Evolutionary conservation across 208 protist genomes (phyloP).

Genomic region (Trypanosoma platydactyli): DNA sequence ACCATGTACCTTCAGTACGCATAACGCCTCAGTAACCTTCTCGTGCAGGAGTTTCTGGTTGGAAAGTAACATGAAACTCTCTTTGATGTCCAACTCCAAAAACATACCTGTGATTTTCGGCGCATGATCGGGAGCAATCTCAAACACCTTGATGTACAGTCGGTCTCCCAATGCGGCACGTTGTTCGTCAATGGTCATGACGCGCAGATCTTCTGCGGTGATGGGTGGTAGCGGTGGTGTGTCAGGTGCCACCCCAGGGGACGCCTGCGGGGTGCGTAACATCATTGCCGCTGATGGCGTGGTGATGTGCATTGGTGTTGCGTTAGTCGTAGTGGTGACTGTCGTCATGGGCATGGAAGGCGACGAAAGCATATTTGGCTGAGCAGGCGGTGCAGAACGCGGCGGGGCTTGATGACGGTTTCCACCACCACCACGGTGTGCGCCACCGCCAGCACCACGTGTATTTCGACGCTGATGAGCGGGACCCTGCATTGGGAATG

Average conservation of each 20-base stretch:
- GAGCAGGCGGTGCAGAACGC: slow-evolving; percentile 21
- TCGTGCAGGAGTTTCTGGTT: slow-evolving; percentile 66
- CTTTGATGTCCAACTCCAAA: slow-evolving; percentile 76
- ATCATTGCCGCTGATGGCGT: too few species aligned
- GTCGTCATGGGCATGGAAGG: slow-evolving; percentile 32
- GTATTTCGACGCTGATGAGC: slow-evolving; percentile 32
- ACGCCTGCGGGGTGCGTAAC: slow-evolving; percentile 55
- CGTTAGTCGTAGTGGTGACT: too few species aligned
- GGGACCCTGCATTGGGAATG: slow-evolving; percentile 31
- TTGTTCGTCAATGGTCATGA: slow-evolving; percentile 88
- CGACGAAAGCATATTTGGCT: slow-evolving; percentile 43
- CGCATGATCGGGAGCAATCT: slow-evolving; percentile 78
- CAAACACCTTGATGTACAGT: slow-evolving; percentile 87
- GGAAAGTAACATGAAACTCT: slow-evolving; percentile 71
- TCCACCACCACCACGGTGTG: slow-evolving; percentile 30
- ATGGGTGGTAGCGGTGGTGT: slow-evolving; percentile 86
- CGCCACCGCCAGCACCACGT: slow-evolving; percentile 18
- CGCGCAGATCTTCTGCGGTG: slow-evolving; percentile 72
- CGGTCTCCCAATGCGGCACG: slow-evolving; percentile 89
- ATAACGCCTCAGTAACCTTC: slow-evolving; percentile 77
- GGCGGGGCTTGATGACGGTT: slow-evolving; percentile 29
- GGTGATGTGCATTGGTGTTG: too few species aligned
- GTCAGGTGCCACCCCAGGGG: slow-evolving; percentile 57
- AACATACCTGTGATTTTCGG: slow-evolving; percentile 92
- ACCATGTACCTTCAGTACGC: slow-evolving; percentile 67